Percentiles rank a stretch among this genome's conserved stretches.
Conservation (phyloP, 2,329 filamentous ascomycete species). For the Pseudocercospora pini-densiflorae region DNA sequence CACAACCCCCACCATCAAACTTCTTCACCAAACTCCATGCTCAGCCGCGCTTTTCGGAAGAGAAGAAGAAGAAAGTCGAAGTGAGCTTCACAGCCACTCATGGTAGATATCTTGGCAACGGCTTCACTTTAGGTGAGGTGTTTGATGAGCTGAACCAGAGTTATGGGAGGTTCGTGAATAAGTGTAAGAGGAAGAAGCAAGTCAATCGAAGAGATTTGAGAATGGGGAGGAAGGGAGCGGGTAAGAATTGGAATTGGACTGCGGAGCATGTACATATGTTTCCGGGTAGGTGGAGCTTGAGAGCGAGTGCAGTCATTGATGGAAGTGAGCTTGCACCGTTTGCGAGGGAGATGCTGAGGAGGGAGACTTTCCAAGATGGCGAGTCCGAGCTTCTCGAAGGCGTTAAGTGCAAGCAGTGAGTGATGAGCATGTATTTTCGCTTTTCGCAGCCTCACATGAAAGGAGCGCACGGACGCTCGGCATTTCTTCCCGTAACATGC, state of each 20-base stretch:
- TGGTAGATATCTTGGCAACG: background rate
- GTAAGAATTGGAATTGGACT: background rate
- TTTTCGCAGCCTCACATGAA: too few relatives aligned
- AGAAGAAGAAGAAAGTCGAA: background rate
- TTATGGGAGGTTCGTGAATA: background rate
- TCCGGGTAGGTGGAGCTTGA: background rate
- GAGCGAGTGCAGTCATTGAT: background rate
- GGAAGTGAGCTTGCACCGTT: background rate
- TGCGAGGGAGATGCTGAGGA: background rate
- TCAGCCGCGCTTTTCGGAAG: background rate
- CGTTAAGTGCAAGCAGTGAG: too few relatives aligned
- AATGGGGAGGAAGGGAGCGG: background rate
- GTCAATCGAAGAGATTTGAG: background rate
- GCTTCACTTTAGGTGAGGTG: background rate
- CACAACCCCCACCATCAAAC: background rate
- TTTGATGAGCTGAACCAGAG: background rate
- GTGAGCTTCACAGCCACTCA: background rate
- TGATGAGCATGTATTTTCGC: too few relatives aligned
- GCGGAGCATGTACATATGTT: background rate
- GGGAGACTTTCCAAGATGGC: background rate
- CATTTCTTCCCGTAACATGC: too few relatives aligned
- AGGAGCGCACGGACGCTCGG: too few relatives aligned
- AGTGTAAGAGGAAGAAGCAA: background rate
- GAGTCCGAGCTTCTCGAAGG: background rate
- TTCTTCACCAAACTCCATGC: background rate